Percentiles rank a stretch among this genome's conserved stretches.
Conservation (phyloP, 495 filamentous ascomycete species). For the Wilcoxina mikolae region DNA sequence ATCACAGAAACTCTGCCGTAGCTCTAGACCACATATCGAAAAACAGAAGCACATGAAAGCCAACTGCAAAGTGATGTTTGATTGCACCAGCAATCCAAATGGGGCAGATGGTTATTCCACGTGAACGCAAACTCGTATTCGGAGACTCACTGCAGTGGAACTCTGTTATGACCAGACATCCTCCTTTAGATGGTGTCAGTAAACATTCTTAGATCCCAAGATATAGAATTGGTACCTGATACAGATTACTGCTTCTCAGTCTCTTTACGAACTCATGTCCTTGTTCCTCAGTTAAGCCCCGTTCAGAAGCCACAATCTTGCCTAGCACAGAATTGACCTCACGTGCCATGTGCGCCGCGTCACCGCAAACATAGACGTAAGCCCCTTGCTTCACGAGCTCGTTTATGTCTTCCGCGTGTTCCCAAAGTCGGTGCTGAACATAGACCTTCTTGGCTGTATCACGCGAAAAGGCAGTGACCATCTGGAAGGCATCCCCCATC, state of each 20-base stretch:
- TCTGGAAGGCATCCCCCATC: constrained; percentile 71
- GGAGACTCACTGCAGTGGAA: too few species aligned
- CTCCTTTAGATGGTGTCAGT: constrained; percentile 37
- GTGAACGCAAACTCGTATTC: too few species aligned
- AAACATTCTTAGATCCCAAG: background rate
- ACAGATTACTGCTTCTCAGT: constrained; percentile 84
- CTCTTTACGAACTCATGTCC: constrained; percentile 92
- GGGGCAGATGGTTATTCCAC: too few species aligned
- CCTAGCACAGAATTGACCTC: constrained; percentile 79
- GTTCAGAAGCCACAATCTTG: constrained; percentile 70
- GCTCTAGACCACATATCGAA: too few species aligned
- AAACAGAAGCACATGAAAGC: too few species aligned
- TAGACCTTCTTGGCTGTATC: constrained; percentile 80
- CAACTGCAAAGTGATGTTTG: too few species aligned
- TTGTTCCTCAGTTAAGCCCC: constrained; percentile 65
- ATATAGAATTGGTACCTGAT: constrained; percentile 50
- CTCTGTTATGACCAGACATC: constrained; percentile 90
- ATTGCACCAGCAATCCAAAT: too few species aligned
- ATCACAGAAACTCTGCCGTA: too few species aligned
- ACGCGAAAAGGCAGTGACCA: constrained; percentile 88
- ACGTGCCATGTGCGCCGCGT: constrained; percentile 95
- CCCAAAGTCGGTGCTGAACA: constrained; percentile 82
- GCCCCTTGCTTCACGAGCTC: constrained; percentile 74
- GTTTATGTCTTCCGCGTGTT: constrained; percentile 71
- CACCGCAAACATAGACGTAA: constrained; percentile 97